These are phyloP conservation scores for Gillenia trifoliata DNA, from an alignment of 306 rosid species.

Conservation along the genomic window DNA sequence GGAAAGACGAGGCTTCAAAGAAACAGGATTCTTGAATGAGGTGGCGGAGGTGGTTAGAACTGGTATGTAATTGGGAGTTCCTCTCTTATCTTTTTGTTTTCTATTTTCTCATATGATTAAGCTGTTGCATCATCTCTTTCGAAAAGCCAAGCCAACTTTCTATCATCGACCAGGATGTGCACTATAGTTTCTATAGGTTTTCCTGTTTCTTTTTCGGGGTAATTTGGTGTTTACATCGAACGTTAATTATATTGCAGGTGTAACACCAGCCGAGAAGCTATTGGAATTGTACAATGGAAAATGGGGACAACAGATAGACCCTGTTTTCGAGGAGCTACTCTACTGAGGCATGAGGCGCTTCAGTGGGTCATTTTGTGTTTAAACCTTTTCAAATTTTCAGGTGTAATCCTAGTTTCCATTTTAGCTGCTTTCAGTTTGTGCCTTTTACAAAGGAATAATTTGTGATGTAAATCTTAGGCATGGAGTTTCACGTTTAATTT, in stretches of 20 bases:
- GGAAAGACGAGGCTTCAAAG: conserved; percentile 94
- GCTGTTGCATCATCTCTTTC: neutral
- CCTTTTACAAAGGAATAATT: conserved; percentile 28
- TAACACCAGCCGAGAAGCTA: conserved; percentile 88
- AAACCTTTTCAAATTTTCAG: conserved; percentile 20
- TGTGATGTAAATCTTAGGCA: conserved; percentile 28
- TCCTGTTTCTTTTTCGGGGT: neutral
- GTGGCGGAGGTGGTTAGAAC: conserved; percentile 86
- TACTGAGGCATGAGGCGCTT: conserved; percentile 47
- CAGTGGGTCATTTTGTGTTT: conserved; percentile 28
- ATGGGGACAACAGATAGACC: conserved; percentile 82
- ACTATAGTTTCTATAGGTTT: neutral
- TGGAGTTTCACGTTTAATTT: conserved; percentile 24
- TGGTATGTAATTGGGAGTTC: conserved; percentile 41
- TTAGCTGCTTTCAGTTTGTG: conserved; percentile 22
- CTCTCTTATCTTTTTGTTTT: neutral
- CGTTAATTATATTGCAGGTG: conserved; percentile 46
- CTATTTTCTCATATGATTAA: neutral
- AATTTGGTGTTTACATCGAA: neutral
- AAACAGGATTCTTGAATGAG: conserved; percentile 84
- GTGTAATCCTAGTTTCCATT: conserved; percentile 20
- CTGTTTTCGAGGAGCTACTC: conserved; percentile 84
- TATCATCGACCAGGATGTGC: neutral
- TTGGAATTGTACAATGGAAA: conserved; percentile 74
- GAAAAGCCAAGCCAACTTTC: neutral